Conservation (phyloP, 129 eudicot genomes). For the Helianthus annuus region HanXRQr2.0-SUNRISE NC_035436.2:171071991-171072490, state of each 20-base stretch:
- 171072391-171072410: constrained; percentile 52
- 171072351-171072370: constrained; percentile 58
- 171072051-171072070: constrained; percentile 74
- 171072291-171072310: constrained; percentile 61
- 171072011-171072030: constrained; percentile 52
- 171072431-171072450: constrained; percentile 96
- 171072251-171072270: constrained; percentile 67
- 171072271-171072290: constrained; percentile 81
- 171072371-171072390: constrained; percentile 45
- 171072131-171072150: constrained; percentile 40
- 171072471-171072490: not conserved
- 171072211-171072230: not conserved
- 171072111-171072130: constrained; percentile 77
- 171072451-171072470: constrained; percentile 57
- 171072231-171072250: constrained; percentile 42
- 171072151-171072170: not conserved
- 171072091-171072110: constrained; percentile 72
- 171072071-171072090: constrained; percentile 70
- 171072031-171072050: constrained; percentile 49
- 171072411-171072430: constrained; percentile 65
- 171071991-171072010: constrained; percentile 71
- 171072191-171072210: not conserved
- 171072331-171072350: constrained; percentile 59
- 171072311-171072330: constrained; percentile 68
- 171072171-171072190: not conserved